phyloP scores from a whole-genome alignment of 768 basidiomycete species.

The Boletus fagicola region DNA sequence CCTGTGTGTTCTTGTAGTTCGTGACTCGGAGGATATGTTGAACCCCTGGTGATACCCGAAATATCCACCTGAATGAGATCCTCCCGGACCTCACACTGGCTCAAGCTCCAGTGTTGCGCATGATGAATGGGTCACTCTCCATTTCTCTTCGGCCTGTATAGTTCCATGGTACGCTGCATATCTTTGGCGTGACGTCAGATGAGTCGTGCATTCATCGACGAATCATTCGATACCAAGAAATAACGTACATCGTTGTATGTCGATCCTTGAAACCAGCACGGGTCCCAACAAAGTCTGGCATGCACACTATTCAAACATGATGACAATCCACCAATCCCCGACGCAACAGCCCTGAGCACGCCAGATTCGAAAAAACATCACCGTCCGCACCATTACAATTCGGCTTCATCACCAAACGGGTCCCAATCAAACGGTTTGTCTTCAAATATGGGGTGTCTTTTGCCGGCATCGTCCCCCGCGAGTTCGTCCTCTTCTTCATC shows the following conservation, averaged over 20 bases:
- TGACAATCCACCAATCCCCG: constrained; percentile 4
- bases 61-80: no score
- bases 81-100: no score
- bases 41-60: no score
- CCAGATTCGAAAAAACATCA: not conserved
- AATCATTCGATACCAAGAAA: no score
- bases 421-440: constrained; percentile 34
- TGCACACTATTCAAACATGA: constrained; percentile 9
- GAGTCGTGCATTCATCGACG: no score
- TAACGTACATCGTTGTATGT: not conserved
- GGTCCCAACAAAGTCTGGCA: not conserved
- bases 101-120: no score
- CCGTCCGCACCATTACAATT: constrained; percentile 10
- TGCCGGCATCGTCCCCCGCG: not conserved
- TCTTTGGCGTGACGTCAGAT: no score
- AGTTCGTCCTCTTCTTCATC: constrained; percentile 30
- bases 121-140: no score
- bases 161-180: no score
- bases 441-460: constrained; percentile 24
- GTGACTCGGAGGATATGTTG: no score
- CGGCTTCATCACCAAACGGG: constrained; percentile 29
- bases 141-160: no score
- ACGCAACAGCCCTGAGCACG: not conserved
- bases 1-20: no score
- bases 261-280: not conserved